Base-by-base conservation (phyloP, 2,329 filamentous ascomycete species). In the Bipolaris zeicola region DNA sequence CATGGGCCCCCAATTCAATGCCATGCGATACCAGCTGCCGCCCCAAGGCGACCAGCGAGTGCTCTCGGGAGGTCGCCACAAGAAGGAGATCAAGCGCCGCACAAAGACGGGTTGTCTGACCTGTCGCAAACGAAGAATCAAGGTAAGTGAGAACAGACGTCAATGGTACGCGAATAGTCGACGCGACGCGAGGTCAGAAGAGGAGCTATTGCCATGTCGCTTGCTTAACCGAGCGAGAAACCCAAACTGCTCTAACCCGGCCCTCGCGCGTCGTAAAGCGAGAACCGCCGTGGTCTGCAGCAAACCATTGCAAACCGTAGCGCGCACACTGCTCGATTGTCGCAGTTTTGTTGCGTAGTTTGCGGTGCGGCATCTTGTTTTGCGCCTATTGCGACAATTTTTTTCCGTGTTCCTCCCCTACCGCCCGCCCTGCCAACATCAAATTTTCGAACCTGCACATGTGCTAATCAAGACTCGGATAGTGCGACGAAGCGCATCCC, bases 401-500 rank as follows among this genome's bases (percentile, higher is more conserved):
- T 47, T 47, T 47, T 47, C n/a, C 14, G 34, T 50, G 43, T 38
- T 44, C 41, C 20, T 44, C 24, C 10, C 14, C 16, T 18, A 22
- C 31, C 34, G 26, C 39, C 31, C 46, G 22, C 52, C 18, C 16
- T 28, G 49, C 38, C 52, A 55, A 54, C 50, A 44, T 47, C 39
- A 42, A 64, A 57, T 13, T 51, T 37, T 52, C 16, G 16, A 52
- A 55, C 45, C 52, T 64, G 55, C 54, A 55, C 57, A 52, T 57
- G 42, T 57, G 60, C 71, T 75, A 58, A 75, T 67, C 59, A 60
- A 38, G 61, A 46, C 42, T 41, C 43, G 66, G 59, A 65, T 76
- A 97, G 95, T 99, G 95, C 80, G 95, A 98, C 85, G 95, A 99
- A 82, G 88, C 87, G 59, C 92, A 96, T 77, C 95, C 95, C 20